Evolutionary conservation across 805 yeast species (phyloP).

Genomic region (Metschnikowia lachancei): DNA sequence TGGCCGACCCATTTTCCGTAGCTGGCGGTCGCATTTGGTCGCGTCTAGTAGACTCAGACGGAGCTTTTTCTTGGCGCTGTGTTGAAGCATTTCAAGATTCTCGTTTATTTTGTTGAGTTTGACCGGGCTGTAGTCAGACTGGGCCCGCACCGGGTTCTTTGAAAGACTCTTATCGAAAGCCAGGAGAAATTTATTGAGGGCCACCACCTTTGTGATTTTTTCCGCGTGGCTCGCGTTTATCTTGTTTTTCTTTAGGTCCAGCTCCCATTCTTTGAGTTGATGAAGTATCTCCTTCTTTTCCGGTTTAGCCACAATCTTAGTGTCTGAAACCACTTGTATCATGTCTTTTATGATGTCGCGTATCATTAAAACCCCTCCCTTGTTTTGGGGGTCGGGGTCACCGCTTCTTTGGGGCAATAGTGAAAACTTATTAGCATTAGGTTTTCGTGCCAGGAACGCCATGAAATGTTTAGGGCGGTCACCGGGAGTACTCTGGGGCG

Average conservation of each 20-base stretch:
- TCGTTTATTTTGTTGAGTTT: neutral
- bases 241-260: neutral
- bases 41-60: neutral
- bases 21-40: neutral
- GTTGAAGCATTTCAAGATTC: neutral
- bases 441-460: neutral
- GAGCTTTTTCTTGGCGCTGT: neutral
- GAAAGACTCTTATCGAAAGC: neutral
- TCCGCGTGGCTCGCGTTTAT: neutral
- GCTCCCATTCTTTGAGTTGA: neutral
- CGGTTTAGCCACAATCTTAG: neutral
- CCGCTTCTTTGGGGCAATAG: neutral
- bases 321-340: neutral
- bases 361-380: neutral
- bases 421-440: neutral
- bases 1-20: neutral
- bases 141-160: neutral
- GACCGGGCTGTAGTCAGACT: neutral
- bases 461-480: neutral
- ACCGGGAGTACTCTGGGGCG: no score
- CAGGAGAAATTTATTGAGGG: neutral
- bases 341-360: neutral
- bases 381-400: neutral
- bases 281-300: neutral
- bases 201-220: neutral